These are phyloP conservation scores for Melaleuca alternifolia DNA, from an alignment of 345 rosid species.

Conservation along the genomic window DNA sequence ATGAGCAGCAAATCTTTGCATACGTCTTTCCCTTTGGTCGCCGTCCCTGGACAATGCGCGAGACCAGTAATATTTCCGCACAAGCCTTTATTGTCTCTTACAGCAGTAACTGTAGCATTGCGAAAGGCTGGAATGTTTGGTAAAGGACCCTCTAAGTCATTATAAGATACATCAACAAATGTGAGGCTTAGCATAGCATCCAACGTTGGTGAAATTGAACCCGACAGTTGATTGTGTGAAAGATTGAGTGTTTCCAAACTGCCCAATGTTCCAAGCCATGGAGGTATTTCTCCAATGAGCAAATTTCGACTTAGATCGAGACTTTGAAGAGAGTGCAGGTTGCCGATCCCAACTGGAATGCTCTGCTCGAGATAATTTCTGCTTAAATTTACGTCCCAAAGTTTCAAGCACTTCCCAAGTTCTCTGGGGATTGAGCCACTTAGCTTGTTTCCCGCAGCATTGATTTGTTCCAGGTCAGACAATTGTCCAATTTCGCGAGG, in stretches of 20 bases:
- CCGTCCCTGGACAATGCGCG: not conserved
- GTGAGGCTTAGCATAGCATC: not conserved
- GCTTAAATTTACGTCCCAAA: not conserved
- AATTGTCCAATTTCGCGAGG: not conserved
- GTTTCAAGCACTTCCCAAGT: not conserved
- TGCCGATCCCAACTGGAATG: not conserved
- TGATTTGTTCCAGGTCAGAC: not conserved
- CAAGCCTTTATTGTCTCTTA: slow-evolving; percentile 7
- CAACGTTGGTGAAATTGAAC: slow-evolving; percentile 4
- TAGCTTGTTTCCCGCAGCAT: not conserved
- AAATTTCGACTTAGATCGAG: not conserved
- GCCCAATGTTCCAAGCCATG: not conserved
- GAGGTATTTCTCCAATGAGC: not conserved
- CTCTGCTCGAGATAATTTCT: not conserved
- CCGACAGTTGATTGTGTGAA: not conserved
- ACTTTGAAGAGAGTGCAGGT: not conserved
- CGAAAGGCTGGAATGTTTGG: slow-evolving; percentile 18
- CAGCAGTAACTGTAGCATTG: not conserved
- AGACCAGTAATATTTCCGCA: slow-evolving; percentile 11
- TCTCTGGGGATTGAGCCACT: not conserved
- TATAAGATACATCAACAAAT: slow-evolving; percentile 13
- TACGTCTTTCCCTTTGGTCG: not conserved
- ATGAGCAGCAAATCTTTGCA: not conserved
- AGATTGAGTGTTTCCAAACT: not conserved
- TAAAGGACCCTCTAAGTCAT: slow-evolving; percentile 20